These are phyloP conservation scores for Peniophora sp. DNA, from an alignment of 1,284 basidiomycete genomes.

Conservation along the genomic window DNA sequence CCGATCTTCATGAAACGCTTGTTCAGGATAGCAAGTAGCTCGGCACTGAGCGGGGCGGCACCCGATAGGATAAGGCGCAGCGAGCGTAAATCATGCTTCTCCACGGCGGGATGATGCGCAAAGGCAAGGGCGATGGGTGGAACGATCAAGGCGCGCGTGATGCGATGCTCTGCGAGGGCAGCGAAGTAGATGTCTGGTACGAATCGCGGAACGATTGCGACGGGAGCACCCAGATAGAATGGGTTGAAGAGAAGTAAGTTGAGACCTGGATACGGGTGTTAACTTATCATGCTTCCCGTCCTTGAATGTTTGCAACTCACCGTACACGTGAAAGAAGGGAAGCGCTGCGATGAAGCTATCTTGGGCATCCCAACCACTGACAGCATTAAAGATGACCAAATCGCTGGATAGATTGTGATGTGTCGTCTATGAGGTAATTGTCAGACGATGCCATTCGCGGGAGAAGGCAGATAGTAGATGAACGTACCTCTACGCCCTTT, in stretches of 20 bases:
- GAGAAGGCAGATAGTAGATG: neutral
- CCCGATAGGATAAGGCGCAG: conserved; percentile 62
- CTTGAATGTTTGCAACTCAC: conserved; percentile 19
- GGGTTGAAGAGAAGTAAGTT: conserved; percentile 57
- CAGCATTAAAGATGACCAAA: conserved; percentile 17
- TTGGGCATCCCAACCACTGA: conserved; percentile 23
- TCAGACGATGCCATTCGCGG: neutral
- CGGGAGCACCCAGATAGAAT: conserved; percentile 46
- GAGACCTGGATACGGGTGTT: conserved; percentile 26
- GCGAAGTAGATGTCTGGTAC: conserved; percentile 66
- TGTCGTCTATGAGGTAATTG: conserved; percentile 23
- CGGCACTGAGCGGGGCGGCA: conserved; percentile 73
- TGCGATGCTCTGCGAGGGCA: conserved; percentile 56
- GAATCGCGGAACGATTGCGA: conserved; percentile 67
- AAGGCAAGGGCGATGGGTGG: conserved; percentile 80
- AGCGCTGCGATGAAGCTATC: conserved; percentile 31
- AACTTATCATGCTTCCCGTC: too few relatives aligned
- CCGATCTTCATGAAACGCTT: conserved; percentile 33
- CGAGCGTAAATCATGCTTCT: conserved; percentile 58
- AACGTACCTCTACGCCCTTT: conserved; percentile 30
- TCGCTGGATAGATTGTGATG: conserved; percentile 34
- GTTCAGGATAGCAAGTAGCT: conserved; percentile 43
- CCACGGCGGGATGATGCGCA: conserved; percentile 54
- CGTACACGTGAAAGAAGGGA: conserved; percentile 49
- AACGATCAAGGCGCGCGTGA: conserved; percentile 62